Conservation (phyloP, 495 filamentous ascomycete genomes). For the Penicillium canescens region DNA sequence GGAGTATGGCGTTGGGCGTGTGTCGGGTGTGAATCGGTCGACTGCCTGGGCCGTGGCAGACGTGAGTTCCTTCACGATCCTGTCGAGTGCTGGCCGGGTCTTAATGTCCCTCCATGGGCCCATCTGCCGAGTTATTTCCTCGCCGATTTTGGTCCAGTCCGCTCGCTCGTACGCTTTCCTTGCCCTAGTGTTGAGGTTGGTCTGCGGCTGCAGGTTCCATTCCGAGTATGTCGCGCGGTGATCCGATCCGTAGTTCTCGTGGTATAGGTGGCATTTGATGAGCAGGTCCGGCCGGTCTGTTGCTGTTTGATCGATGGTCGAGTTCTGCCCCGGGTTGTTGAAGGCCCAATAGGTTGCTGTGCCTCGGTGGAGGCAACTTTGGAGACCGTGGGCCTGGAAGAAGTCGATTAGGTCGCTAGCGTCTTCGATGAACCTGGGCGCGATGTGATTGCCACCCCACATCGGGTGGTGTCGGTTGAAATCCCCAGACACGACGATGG, state of each 20-base stretch:
- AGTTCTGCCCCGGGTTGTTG: conserved; percentile 15
- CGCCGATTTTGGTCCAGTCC: conserved; percentile 21
- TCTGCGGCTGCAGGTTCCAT: conserved; percentile 18
- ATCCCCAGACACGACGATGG: conserved; percentile 21
- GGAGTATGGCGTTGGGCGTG: no score
- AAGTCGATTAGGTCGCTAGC: conserved; percentile 20
- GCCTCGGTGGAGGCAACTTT: conserved; percentile 13
- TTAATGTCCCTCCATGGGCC: conserved; percentile 7
- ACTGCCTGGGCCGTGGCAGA: no score
- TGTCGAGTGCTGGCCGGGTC: no score
- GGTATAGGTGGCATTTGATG: conserved; percentile 20
- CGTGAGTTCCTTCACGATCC: not conserved
- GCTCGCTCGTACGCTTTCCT: conserved; percentile 24
- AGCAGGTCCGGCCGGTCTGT: conserved; percentile 13
- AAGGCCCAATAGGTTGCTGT: conserved; percentile 17
- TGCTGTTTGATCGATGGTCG: conserved; percentile 20
- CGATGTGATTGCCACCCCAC: conserved; percentile 19
- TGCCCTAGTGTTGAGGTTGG: conserved; percentile 5
- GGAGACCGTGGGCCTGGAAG: conserved; percentile 15
- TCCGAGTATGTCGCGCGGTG: conserved; percentile 22
- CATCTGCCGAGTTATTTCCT: conserved; percentile 8
- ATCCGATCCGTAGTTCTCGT: conserved; percentile 22
- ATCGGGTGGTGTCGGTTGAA: conserved; percentile 26
- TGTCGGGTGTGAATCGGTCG: no score
- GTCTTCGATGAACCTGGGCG: conserved; percentile 16